These are phyloP conservation scores for Fusarium albosuccineum DNA, from an alignment of 2,329 filamentous ascomycete genomes.

Conservation along the genomic window DNA sequence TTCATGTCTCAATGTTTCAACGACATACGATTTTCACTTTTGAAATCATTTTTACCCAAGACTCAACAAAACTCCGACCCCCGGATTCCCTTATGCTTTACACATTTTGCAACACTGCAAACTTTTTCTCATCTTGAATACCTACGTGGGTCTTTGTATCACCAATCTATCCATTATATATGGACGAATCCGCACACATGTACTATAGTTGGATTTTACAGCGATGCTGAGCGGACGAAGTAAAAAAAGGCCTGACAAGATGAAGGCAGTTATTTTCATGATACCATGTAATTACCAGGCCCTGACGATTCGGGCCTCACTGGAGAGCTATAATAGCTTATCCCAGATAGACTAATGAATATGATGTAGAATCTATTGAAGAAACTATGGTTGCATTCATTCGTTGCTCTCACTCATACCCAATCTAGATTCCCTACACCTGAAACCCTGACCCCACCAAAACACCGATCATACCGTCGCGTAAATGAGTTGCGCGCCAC, in stretches of 20 bases:
- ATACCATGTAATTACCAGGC: slow-evolving; percentile 43
- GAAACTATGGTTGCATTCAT: not conserved
- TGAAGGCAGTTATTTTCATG: slow-evolving; percentile 42
- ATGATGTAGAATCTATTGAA: slow-evolving; percentile 30
- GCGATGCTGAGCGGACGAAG: slow-evolving; percentile 28
- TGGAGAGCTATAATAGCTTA: slow-evolving; percentile 20
- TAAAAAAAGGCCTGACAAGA: slow-evolving; percentile 29
- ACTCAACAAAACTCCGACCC: not conserved
- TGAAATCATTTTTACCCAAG: slow-evolving; percentile 1
- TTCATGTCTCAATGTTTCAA: slow-evolving; percentile 32
- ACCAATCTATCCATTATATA: slow-evolving; percentile 23
- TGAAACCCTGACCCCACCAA: slow-evolving; percentile 15
- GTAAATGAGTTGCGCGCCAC: slow-evolving; percentile 10
- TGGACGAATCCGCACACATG: slow-evolving; percentile 31
- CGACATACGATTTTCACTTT: slow-evolving; percentile 30
- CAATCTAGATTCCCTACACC: not conserved
- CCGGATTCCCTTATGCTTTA: slow-evolving; percentile 10
- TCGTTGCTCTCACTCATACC: not conserved
- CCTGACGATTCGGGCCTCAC: slow-evolving; percentile 19
- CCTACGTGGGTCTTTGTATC: slow-evolving; percentile 29
- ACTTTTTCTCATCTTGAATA: slow-evolving; percentile 10
- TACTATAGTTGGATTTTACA: slow-evolving; percentile 41
- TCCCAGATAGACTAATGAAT: slow-evolving; percentile 42
- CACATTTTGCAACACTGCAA: slow-evolving; percentile 12
- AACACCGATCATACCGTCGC: slow-evolving; percentile 7